Evolutionary conservation across 371 early-diverging fungal genomes (phyloP), one percentile per base, ranked within the genome.

Genomic region (Amoeboradix gromovi): DNA sequence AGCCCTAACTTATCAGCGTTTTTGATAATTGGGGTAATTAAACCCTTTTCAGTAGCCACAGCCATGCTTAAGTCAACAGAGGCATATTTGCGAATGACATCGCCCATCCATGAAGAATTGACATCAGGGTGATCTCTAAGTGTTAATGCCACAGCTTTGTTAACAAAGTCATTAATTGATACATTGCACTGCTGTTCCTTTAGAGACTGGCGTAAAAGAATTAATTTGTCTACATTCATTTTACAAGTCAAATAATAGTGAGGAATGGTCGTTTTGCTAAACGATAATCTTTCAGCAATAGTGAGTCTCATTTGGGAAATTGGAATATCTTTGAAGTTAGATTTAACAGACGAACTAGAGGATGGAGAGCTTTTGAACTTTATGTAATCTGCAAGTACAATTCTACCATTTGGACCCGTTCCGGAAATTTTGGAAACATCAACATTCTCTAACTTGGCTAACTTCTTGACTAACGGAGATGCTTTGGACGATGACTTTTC

Each of bases 161-260:
- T 84, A 32, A 94, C 84, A 75, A 97, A 94, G 79, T 97, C 97
- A 77, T 97, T 97, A 78, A 97, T 88, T 27, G 94, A 92, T 48
- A 94, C 93, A 71, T 89, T 84, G 30, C 83, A 77, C 29, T 86
- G 80, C 73, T 80, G 73, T 72, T 81, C 82, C 84, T 96, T 96
- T 69, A 96, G 81, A 22, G 84, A 85, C 73, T 87, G 83, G 74
- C 97, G 89, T 70, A 94, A 83, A 0, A 67, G 28, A 30, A 66
- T 73, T 68, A 85, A 77, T 80, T 88, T 87, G 78, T 92, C 91
- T 81, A 90, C 88, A 74, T 86, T 81, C 75, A 90, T 77, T 74
- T 89, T 91, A 70, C 84, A 80, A 30, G 91, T 91, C 74, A 93
- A 79, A 75, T 93, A 94, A 85, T 91, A 97, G 80, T 97, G 97